Evolutionary conservation across 306 rosid genomes (phyloP).

Genomic region (Neltuma alba): DNA sequence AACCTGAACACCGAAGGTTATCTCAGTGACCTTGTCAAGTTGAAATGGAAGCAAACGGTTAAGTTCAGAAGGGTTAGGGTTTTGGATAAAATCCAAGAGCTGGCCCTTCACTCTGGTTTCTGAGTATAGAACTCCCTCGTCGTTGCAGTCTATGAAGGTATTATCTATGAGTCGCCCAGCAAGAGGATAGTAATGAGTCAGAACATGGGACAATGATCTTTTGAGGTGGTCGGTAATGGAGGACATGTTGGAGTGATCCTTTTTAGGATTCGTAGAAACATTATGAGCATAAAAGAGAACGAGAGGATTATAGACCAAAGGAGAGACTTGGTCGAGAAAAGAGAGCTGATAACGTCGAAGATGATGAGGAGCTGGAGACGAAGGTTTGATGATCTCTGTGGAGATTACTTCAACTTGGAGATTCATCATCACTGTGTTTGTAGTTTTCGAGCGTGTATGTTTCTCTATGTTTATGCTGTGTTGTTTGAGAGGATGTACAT

Average conservation of each 20-base stretch:
- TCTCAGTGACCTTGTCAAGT: constrained; percentile 38
- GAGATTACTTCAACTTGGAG: constrained; percentile 37
- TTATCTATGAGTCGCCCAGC: constrained; percentile 47
- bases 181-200: constrained; percentile 48
- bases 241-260: neutral
- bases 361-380: constrained; percentile 47
- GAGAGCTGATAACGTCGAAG: constrained; percentile 53
- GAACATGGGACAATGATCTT: constrained; percentile 50
- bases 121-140: constrained; percentile 48
- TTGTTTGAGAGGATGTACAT: neutral
- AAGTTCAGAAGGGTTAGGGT: constrained; percentile 49
- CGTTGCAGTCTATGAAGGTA: constrained; percentile 46
- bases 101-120: constrained; percentile 47
- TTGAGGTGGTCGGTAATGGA: constrained; percentile 43
- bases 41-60: constrained; percentile 51
- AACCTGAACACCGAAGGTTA: constrained; percentile 55
- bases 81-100: constrained; percentile 40
- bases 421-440: constrained; percentile 13
- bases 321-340: constrained; percentile 56
- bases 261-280: neutral
- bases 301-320: constrained; percentile 42
- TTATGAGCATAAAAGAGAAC: constrained; percentile 39
- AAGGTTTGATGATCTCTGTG: constrained; percentile 46
- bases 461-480: neutral
- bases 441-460: neutral